Base-by-base conservation (phyloP, 768 basidiomycete genomes). In the Agaricus subrufescens region DNA sequence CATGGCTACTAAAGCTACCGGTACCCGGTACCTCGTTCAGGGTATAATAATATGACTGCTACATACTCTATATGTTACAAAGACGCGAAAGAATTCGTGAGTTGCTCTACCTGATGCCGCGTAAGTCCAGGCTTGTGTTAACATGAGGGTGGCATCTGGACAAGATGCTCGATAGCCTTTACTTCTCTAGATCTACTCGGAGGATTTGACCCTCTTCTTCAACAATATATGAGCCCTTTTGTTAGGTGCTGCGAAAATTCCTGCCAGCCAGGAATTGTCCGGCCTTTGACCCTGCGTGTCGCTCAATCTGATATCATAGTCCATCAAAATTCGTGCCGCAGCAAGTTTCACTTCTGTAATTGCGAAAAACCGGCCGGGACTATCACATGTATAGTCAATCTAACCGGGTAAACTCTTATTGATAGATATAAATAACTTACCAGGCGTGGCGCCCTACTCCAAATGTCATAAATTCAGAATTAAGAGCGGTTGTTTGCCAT, bases 361-460 rank as follows among this genome's bases (percentile, higher is more conserved):
- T 2, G 75, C 76, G 57, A 80, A 77, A 62, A 76, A 78, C 0
- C 79, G 71, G 15, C 77, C 72, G 4, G 74, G 71, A 37, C 68
- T 61, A 39, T n/a, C 9, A 6, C 27, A n/a, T 19, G n/a, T 14
- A 15, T 30, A 15, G 15, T 15, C 10, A 8, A 43, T 6, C 19
- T 7, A n/a, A 15, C 19, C 9, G 29, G 11, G 15, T 23, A 3
- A 34, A 11, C 26, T 12, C 11, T 29, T 8, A 26, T 12, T 19
- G 23, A 23, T 26, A 14, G 37, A 37, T 19, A 19, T 19, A 19
- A 19, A 19, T 8, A 7, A 52, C 60, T n/a, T n/a, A 61, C 60
- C 60, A 70, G n/a, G 61, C 67, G 57, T 69, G 65, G n/a, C 68
- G 65, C 1, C 74, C 75, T 25, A 69, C 62, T 8, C 75, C 74